phyloP scores from a whole-genome alignment of 305 asterid species.

The Plantago rigida region DNA sequence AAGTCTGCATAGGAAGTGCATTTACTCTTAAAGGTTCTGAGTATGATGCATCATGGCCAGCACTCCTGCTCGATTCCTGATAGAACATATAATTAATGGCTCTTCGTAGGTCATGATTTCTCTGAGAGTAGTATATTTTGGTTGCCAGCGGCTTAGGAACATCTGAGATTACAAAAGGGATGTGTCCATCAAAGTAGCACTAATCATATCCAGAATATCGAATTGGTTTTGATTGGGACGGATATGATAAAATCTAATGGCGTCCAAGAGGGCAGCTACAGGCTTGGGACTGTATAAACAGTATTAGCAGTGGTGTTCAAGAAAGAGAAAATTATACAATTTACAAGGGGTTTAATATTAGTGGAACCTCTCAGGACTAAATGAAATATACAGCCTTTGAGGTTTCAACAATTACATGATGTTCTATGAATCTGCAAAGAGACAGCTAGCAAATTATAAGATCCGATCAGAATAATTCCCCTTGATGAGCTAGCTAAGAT shows the following conservation, averaged over 20 bases:
- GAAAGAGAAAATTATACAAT: too few species aligned
- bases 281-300: background rate
- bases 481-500: too few species aligned
- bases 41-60: constrained; percentile 31
- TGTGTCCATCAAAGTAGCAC: constrained; percentile 23
- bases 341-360: too few species aligned
- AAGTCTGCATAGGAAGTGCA: constrained; percentile 27
- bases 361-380: too few species aligned
- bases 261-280: constrained; percentile 5
- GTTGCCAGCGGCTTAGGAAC: constrained; percentile 78
- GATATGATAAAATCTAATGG: constrained; percentile 13
- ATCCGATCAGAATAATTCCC: too few species aligned
- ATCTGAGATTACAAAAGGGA: constrained; percentile 35
- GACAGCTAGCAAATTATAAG: too few species aligned
- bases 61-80: constrained; percentile 38
- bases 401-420: too few species aligned
- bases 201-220: background rate
- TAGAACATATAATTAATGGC: constrained; percentile 54
- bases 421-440: too few species aligned
- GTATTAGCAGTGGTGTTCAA: background rate
- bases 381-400: too few species aligned
- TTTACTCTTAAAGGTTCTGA: constrained; percentile 34
- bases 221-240: constrained; percentile 17
- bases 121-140: constrained; percentile 65
- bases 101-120: constrained; percentile 47